Percentiles rank a stretch among this genome's conserved stretches.
Evolutionary conservation across 345 rosid species (phyloP).

Genomic region (Acer campestre): DNA sequence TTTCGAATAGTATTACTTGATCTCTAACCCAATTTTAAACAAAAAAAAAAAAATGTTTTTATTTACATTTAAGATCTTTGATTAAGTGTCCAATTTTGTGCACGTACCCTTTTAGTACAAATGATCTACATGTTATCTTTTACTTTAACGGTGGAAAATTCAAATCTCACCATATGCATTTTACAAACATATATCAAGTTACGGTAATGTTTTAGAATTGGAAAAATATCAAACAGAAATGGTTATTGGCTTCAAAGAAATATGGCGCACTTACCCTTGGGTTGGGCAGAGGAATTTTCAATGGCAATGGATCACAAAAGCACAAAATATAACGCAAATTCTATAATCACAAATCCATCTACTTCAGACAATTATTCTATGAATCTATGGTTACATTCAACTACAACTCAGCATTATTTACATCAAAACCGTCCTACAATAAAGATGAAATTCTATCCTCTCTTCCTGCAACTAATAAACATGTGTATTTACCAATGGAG

Average conservation of each 20-base stretch:
- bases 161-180: too few relatives aligned
- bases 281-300: neutral
- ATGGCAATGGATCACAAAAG: neutral
- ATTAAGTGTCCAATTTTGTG: too few relatives aligned
- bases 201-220: too few relatives aligned
- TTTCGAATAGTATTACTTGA: too few relatives aligned
- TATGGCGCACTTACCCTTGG: neutral
- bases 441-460: neutral
- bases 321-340: neutral
- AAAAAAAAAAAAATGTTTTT: too few relatives aligned
- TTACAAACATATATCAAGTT: too few relatives aligned
- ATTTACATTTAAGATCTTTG: too few relatives aligned
- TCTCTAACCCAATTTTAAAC: too few relatives aligned
- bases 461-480: neutral
- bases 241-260: neutral
- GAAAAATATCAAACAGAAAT: neutral
- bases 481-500: neutral
- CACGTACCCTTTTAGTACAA: too few relatives aligned
- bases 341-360: neutral
- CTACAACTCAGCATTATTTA: neutral
- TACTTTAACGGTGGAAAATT: too few relatives aligned
- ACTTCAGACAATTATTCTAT: neutral
- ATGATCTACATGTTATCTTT: too few relatives aligned
- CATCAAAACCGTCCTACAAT: constrained; percentile 11
- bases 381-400: constrained; percentile 2